A percentile compares a stretch with the other conserved stretches of the same genome.
Conservation (phyloP, 768 basidiomycete species). For the Trametes maxima region DNA sequence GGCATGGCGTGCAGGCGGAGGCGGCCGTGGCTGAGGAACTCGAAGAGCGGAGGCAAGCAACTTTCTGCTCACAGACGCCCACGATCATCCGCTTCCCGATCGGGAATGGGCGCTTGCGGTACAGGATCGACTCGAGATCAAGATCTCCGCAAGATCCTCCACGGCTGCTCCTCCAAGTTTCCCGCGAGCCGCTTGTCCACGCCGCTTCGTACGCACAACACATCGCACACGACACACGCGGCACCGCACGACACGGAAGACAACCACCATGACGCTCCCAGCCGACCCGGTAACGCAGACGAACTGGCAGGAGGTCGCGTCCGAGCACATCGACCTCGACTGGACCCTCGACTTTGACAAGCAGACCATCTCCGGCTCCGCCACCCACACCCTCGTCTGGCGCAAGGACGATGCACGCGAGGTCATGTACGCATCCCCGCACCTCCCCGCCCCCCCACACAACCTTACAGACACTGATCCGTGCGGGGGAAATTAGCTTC, state of each 20-base stretch:
- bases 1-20: slow-evolving; percentile 20
- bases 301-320: slow-evolving; percentile 71
- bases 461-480: neutral
- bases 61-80: slow-evolving; percentile 1
- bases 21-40: slow-evolving; percentile 6
- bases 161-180: neutral
- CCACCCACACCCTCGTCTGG: slow-evolving; percentile 60
- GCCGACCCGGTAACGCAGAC: slow-evolving; percentile 75
- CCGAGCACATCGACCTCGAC: slow-evolving; percentile 69
- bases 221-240: neutral
- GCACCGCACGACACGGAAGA: neutral
- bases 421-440: slow-evolving; percentile 52
- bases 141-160: slow-evolving; percentile 18
- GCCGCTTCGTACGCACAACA: neutral
- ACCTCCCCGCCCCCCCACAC: neutral
- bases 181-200: neutral
- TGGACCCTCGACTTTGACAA: slow-evolving; percentile 78
- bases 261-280: slow-evolving; percentile 14
- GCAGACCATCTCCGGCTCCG: slow-evolving; percentile 64
- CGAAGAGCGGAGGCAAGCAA: slow-evolving; percentile 1
- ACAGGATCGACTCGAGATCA: slow-evolving; percentile 14
- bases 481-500: slow-evolving; percentile 45
- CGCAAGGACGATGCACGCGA: slow-evolving; percentile 54
- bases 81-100: slow-evolving; percentile 1
- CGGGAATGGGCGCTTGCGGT: neutral